phyloP scores from a whole-genome alignment of 1,284 basidiomycete genomes.

The Cryptococcus hybrid region DNA sequence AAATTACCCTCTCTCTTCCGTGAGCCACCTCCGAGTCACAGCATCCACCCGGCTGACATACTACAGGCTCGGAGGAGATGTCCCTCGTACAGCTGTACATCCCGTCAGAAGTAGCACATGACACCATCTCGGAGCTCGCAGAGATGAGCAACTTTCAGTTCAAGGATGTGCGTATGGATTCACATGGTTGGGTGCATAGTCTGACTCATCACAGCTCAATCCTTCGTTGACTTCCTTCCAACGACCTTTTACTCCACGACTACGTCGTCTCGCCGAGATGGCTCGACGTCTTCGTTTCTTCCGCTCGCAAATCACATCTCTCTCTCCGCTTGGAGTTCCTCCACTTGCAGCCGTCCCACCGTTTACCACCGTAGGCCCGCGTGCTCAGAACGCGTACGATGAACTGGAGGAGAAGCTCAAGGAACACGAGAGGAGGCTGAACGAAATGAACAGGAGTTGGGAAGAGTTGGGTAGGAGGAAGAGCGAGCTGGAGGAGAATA shows the following conservation, averaged over 20 bases:
- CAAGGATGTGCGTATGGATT: constrained; percentile 72
- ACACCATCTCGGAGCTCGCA: constrained; percentile 91
- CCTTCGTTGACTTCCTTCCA: constrained; percentile 96
- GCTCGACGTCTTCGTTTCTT: constrained; percentile 92
- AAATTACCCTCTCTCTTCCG: constrained; percentile 74
- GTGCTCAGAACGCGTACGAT: constrained; percentile 89
- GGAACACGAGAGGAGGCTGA: constrained; percentile 75
- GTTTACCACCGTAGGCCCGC: constrained; percentile 79
- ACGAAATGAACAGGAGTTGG: constrained; percentile 93
- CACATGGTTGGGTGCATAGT: not conserved
- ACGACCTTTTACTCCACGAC: constrained; percentile 95
- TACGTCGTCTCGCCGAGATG: constrained; percentile 94
- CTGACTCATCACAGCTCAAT: constrained; percentile 65
- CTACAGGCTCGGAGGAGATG: constrained; percentile 88
- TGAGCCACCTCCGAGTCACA: constrained; percentile 50
- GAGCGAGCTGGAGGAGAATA: constrained; percentile 86
- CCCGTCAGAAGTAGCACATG: constrained; percentile 95
- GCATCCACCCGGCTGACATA: constrained; percentile 10
- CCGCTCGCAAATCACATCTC: constrained; percentile 76
- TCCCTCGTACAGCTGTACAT: constrained; percentile 98
- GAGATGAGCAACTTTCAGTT: constrained; percentile 96
- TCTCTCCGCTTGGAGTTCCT: constrained; percentile 69
- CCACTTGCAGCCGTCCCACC: constrained; percentile 78
- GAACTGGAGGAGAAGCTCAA: constrained; percentile 84
- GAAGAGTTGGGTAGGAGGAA: constrained; percentile 83